Evolutionary conservation across 2,329 filamentous ascomycete species (phyloP).

Genomic region (Epichloe aotearoae): DNA sequence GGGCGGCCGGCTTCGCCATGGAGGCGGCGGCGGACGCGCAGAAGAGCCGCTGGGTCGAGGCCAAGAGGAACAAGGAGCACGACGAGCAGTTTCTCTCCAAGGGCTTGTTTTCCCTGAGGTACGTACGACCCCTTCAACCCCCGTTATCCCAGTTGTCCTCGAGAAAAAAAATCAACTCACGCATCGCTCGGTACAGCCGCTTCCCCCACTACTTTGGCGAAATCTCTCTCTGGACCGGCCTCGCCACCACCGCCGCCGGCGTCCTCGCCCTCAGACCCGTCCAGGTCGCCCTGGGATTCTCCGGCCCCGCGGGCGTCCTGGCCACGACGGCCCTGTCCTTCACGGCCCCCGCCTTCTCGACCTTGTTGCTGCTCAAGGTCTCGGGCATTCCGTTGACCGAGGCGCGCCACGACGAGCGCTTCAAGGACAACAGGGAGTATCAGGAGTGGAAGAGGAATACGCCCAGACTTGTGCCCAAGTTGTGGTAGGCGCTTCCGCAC

Average conservation of each 20-base stretch:
- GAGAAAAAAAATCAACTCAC: too few species aligned
- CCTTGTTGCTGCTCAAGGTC: slow-evolving; percentile 49
- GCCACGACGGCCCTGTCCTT: slow-evolving; percentile 30
- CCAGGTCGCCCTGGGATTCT: slow-evolving; percentile 43
- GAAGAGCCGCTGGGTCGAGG: slow-evolving; percentile 47
- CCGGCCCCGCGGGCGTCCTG: slow-evolving; percentile 21
- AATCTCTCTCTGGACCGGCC: slow-evolving; percentile 53
- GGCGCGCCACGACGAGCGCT: slow-evolving; percentile 53
- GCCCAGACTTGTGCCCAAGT: slow-evolving; percentile 49
- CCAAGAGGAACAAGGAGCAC: slow-evolving; percentile 51
- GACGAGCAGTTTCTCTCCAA: slow-evolving; percentile 51
- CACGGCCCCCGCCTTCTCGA: slow-evolving; percentile 50
- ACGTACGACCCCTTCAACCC: too few species aligned
- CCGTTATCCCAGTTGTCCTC: too few species aligned
- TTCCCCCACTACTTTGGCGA: slow-evolving; percentile 67
- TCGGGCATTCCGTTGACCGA: slow-evolving; percentile 53
- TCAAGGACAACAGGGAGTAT: slow-evolving; percentile 51
- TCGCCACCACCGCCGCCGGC: slow-evolving; percentile 46
- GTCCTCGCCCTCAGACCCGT: slow-evolving; percentile 40
- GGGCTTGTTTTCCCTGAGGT: slow-evolving; percentile 46
- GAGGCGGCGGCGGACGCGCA: slow-evolving; percentile 51
- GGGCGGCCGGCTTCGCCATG: slow-evolving; percentile 43
- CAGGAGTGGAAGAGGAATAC: slow-evolving; percentile 55
- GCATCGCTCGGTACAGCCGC: slow-evolving; percentile 14
- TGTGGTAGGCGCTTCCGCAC: slow-evolving; percentile 23